A percentile compares a stretch with the other conserved stretches of the same genome.
Evolutionary conservation across 805 yeast species (phyloP).

Genomic region (Schizosaccharomyces lindneri): DNA sequence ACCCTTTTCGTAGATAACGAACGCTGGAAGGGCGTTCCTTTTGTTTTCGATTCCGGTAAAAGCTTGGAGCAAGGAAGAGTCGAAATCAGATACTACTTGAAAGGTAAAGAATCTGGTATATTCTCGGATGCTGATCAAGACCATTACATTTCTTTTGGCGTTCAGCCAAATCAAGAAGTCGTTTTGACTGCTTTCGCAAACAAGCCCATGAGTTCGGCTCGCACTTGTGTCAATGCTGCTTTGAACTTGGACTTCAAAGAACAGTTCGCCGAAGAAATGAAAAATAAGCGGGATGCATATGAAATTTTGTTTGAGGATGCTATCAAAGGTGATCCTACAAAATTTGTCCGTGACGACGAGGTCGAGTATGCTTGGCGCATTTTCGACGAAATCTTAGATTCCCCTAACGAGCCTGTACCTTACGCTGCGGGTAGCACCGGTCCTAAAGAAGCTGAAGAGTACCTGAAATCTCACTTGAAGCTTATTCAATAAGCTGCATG

Average conservation of each 20-base stretch:
- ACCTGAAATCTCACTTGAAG: slow-evolving; percentile 20
- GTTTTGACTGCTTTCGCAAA: slow-evolving; percentile 55
- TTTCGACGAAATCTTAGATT: slow-evolving; percentile 6
- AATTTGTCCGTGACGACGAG: slow-evolving; percentile 94
- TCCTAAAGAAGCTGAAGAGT: neutral
- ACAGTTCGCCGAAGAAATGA: slow-evolving; percentile 44
- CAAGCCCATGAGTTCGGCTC: slow-evolving; percentile 63
- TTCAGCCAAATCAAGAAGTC: slow-evolving; percentile 87
- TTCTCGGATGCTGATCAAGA: slow-evolving; percentile 59
- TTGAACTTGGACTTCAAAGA: slow-evolving; percentile 31
- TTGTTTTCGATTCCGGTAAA: slow-evolving; percentile 88
- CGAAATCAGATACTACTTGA: slow-evolving; percentile 81
- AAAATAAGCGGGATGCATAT: slow-evolving; percentile 94
- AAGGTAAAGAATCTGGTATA: slow-evolving; percentile 38
- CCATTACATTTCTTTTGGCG: slow-evolving; percentile 78
- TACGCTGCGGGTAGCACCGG: neutral
- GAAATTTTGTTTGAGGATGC: slow-evolving; percentile 87
- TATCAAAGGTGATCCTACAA: slow-evolving; percentile 76
- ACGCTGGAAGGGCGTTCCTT: slow-evolving; percentile 96
- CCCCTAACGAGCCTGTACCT: slow-evolving; percentile 11
- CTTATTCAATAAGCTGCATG: neutral
- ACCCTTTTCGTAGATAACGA: slow-evolving; percentile 61
- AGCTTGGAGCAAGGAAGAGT: slow-evolving; percentile 82
- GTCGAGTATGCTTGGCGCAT: slow-evolving; percentile 78
- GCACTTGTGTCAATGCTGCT: slow-evolving; percentile 54